Conservation (phyloP, 768 basidiomycete species). For the Tricholoma matsutake region DNA sequence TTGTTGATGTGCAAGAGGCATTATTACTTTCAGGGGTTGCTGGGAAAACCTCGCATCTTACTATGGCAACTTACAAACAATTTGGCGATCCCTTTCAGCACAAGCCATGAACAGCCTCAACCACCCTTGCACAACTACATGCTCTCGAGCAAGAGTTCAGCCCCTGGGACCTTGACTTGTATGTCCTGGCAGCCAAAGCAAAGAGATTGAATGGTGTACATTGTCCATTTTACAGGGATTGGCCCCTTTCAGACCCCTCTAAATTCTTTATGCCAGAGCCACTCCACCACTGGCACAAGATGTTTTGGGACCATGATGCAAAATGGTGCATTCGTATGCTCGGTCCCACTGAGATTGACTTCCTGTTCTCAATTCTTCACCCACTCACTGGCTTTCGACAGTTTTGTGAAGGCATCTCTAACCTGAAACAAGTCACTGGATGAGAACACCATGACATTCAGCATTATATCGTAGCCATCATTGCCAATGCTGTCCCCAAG, state of each 20-base stretch:
- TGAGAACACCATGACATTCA: constrained; percentile 37
- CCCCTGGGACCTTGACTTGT: constrained; percentile 23
- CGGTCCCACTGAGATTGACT: constrained; percentile 30
- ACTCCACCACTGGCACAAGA: constrained; percentile 36
- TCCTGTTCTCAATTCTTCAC: constrained; percentile 34
- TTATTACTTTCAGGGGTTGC: constrained; percentile 24
- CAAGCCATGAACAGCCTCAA: constrained; percentile 16
- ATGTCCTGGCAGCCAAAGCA: constrained; percentile 19
- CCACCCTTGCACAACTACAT: constrained; percentile 18
- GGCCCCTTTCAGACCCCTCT: constrained; percentile 30
- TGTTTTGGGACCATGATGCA: constrained; percentile 36
- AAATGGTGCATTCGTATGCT: constrained; percentile 36
- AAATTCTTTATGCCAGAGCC: constrained; percentile 33
- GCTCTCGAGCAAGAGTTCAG: constrained; percentile 8
- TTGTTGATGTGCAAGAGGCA: constrained; percentile 32
- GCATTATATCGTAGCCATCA: constrained; percentile 11
- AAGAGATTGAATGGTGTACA: constrained; percentile 29
- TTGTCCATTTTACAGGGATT: constrained; percentile 37
- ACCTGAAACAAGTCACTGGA: constrained; percentile 41
- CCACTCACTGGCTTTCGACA: constrained; percentile 32
- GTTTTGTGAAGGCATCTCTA: constrained; percentile 35
- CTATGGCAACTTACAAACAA: constrained; percentile 25
- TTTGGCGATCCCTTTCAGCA: constrained; percentile 30
- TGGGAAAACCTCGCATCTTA: constrained; percentile 29
- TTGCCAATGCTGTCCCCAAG: neutral